Base-by-base conservation (phyloP, 306 rosid genomes). In the Abrus precatorius region DNA sequence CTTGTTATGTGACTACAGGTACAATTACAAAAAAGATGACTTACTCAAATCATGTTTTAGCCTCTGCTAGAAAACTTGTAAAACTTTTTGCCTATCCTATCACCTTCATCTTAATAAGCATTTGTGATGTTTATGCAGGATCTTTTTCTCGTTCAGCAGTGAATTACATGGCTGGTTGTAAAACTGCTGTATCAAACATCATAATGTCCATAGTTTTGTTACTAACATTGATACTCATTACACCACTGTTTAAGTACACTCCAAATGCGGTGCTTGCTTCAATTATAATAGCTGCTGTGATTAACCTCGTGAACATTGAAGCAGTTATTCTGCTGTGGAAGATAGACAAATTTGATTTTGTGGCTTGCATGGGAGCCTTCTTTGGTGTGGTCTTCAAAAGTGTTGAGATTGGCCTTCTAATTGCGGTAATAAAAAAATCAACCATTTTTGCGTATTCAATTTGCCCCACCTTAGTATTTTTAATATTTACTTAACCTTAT, bases 351-450 rank as follows among this genome's bases (percentile, higher is more conserved):
- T 85, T 93, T 3, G 99, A 95, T 68, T 95, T 95, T 48, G 36
- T 87, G 5, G 95, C 94, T 13, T 95, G 99, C 84, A 83, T 95
- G 83, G 99, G 97, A 63, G 99, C 99, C 82, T 91, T 95, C 87
- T 87, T 91, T 38, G 99, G 97, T 5, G 99, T 95, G 20, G 72
- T 95, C 29, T 95, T 95, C 69, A 72, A 84, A 9, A 90, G 87
- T 9, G 95, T 95, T 11, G 97, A 91, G 85, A 89, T 93, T 20
- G 97, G 97, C 49, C 93, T 95, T 63, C 81, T 95, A 27, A 84
- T 95, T 36, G 95, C 97, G 49, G 97, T 91, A 89, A 69, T 29
- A 2, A 48, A 50, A 80, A 62, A 43, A 10, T 62, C 1, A 45
- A 47, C 29, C 8, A 0, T 45, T 75, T 49, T 71, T 47, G 45